Percentiles rank a stretch among this genome's conserved stretches.
Evolutionary conservation across 805 yeast species (phyloP).

Genomic region (Candida maris): DNA sequence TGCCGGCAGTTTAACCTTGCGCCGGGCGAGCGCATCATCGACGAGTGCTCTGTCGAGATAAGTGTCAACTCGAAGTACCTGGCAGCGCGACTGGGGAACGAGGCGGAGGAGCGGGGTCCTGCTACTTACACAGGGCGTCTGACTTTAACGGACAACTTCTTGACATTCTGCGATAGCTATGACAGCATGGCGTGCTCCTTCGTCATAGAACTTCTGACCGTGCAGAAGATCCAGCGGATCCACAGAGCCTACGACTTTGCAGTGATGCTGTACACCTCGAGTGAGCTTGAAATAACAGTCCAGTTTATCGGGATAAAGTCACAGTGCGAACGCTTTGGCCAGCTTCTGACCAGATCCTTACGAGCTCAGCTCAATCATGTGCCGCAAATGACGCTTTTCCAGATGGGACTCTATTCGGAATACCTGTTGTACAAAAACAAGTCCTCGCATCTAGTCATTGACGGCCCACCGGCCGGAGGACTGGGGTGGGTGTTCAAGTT

Average conservation of each 20-base stretch:
- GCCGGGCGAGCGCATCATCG: conserved; percentile 58
- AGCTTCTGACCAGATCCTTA: conserved; percentile 55
- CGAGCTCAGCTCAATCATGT: conserved; percentile 62
- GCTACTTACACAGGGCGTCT: conserved; percentile 46
- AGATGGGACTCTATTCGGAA: conserved; percentile 79
- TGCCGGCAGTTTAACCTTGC: conserved; percentile 70
- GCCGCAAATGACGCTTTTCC: conserved; percentile 57
- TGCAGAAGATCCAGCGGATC: conserved; percentile 81
- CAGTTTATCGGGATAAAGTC: conserved; percentile 78
- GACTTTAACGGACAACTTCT: conserved; percentile 69
- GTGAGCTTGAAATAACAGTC: conserved; percentile 57
- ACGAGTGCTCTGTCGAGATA: conserved; percentile 66
- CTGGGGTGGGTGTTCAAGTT: conserved; percentile 79
- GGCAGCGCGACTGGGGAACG: conserved; percentile 14
- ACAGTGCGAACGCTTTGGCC: conserved; percentile 78
- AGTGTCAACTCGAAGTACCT: conserved; percentile 27
- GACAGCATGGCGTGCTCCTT: conserved; percentile 68
- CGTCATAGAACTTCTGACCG: conserved; percentile 67
- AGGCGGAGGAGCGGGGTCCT: conserved; percentile 6
- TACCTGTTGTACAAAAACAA: conserved; percentile 64
- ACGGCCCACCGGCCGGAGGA: conserved; percentile 72
- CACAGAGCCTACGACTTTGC: conserved; percentile 80
- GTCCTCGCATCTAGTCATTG: conserved; percentile 38
- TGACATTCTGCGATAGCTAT: conserved; percentile 69
- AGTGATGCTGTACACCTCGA: conserved; percentile 63